Conservation (phyloP, 2,329 filamentous ascomycete genomes). For the Monosporascus ibericus region DNA sequence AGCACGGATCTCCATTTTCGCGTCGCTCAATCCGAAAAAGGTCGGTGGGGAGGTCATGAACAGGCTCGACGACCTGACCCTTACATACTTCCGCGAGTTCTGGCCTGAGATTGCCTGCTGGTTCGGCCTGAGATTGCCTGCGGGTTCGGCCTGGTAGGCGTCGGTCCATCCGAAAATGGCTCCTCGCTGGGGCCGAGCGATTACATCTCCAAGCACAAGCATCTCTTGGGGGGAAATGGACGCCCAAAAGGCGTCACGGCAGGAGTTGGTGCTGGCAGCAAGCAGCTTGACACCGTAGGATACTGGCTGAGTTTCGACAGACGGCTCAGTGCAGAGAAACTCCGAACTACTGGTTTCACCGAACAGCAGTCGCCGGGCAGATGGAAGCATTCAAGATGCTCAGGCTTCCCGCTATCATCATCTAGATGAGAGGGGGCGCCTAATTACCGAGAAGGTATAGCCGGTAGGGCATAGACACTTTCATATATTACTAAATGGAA, state of each 20-base stretch:
- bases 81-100: slow-evolving; percentile 21
- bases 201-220: slow-evolving; percentile 24
- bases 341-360: slow-evolving; percentile 32
- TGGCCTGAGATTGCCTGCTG: slow-evolving; percentile 26
- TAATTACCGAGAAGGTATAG: no score
- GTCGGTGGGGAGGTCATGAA: slow-evolving; percentile 28
- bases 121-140: slow-evolving; percentile 25
- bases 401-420: slow-evolving; percentile 33
- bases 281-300: slow-evolving; percentile 37
- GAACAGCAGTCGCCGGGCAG: slow-evolving; percentile 34
- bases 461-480: no score
- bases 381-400: slow-evolving; percentile 36
- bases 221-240: slow-evolving; percentile 23
- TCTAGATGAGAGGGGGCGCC: slow-evolving; percentile 5
- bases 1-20: slow-evolving; percentile 24
- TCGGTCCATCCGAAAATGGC: slow-evolving; percentile 10
- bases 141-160: slow-evolving; percentile 27
- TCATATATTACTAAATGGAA: no score
- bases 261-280: slow-evolving; percentile 30
- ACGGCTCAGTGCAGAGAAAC: slow-evolving; percentile 35
- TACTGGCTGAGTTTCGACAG: slow-evolving; percentile 42
- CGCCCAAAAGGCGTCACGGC: slow-evolving; percentile 16
- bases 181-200: slow-evolving; percentile 17
- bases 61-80: slow-evolving; percentile 21
- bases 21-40: slow-evolving; percentile 18